Evolutionary conservation across 108 stramenopile species (phyloP), one percentile per base, ranked within the genome.

Genomic region (Skeletonema menzelii): DNA sequence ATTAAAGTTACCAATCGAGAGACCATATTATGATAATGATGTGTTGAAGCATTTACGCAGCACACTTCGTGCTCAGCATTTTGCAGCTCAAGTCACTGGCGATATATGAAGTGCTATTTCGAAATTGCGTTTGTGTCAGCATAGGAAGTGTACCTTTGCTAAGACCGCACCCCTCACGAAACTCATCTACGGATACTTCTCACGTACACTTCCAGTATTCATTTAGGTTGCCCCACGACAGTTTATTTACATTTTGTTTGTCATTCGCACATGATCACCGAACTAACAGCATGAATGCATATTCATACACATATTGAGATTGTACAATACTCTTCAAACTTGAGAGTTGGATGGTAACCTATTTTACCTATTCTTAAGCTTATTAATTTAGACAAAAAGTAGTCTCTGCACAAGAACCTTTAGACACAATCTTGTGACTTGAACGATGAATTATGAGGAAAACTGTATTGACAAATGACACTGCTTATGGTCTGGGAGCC

Each of bases 401-500:
- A 10, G 49, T 53, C 22, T 24, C 49, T 17, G 8, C 22, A 10
- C 49, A 22, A 53, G 49, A 53, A 53, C 49, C 19, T 53, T 53
- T 22, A 53, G 22, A 53, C 22, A 22, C 19, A 53, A 22, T 22
- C 22, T 60, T 59, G 57, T 59, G 22, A 17, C 19, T 27, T 46
- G 19, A 65, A 42, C 59, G 56, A 27, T 8, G 22, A 27, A 27
- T 42, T 27, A 72, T 63, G 49, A 56, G 49, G 13, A 27, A 7
- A 26, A 22, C 15, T 28, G 19, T 22, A 67, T 14, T n/a, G 38
- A 26, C 17, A 49, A 56, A 64, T n/a, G 27, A 27, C 58, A 28
- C 37, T 57, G 46, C 19, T 67, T 77, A 82, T 64, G 79, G 76
- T 34, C 65, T 66, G 19, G 49, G 72, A 6, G 67, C 56, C 56